Percentiles rank a stretch among this genome's conserved stretches.
These are phyloP conservation scores for Hypoxylon lenormandii DNA, from an alignment of 495 filamentous ascomycete genomes.

Conservation along the genomic window DNA sequence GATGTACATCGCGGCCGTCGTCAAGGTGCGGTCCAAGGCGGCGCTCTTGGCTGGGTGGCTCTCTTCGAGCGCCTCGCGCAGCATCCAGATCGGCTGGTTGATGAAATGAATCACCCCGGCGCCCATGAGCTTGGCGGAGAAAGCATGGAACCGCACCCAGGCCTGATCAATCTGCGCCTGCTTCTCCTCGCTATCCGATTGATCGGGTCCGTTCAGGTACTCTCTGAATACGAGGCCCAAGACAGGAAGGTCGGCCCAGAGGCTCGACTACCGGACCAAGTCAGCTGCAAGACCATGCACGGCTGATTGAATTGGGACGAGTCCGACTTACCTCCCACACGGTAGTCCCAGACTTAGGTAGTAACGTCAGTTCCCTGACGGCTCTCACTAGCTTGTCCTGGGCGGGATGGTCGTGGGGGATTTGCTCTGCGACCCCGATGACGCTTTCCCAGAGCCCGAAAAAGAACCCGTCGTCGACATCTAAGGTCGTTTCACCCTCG, in stretches of 20 bases:
- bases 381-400: slow-evolving; percentile 43
- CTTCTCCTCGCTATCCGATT: slow-evolving; percentile 9
- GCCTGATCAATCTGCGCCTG: slow-evolving; percentile 4
- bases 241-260: slow-evolving; percentile 44
- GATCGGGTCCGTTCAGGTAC: slow-evolving; percentile 24
- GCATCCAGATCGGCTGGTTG: slow-evolving; percentile 43
- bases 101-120: slow-evolving; percentile 27
- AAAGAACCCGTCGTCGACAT: slow-evolving; percentile 44
- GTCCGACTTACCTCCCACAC: slow-evolving; percentile 41
- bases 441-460: slow-evolving; percentile 38
- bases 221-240: slow-evolving; percentile 37
- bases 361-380: slow-evolving; percentile 38
- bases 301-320: neutral
- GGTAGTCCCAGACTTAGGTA: slow-evolving; percentile 35
- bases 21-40: slow-evolving; percentile 21
- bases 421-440: slow-evolving; percentile 41
- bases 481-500: slow-evolving; percentile 9
- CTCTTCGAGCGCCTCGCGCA: slow-evolving; percentile 42
- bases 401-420: slow-evolving; percentile 34
- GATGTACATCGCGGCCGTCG: slow-evolving; percentile 45
- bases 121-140: slow-evolving; percentile 40
- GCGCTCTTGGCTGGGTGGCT: neutral
- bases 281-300: neutral
- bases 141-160: slow-evolving; percentile 43
- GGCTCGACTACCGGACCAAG: slow-evolving; percentile 12